Evolutionary conservation across 148 eudicot genomes (phyloP).

Genomic region (Rhododendron mucronatum): DNA sequence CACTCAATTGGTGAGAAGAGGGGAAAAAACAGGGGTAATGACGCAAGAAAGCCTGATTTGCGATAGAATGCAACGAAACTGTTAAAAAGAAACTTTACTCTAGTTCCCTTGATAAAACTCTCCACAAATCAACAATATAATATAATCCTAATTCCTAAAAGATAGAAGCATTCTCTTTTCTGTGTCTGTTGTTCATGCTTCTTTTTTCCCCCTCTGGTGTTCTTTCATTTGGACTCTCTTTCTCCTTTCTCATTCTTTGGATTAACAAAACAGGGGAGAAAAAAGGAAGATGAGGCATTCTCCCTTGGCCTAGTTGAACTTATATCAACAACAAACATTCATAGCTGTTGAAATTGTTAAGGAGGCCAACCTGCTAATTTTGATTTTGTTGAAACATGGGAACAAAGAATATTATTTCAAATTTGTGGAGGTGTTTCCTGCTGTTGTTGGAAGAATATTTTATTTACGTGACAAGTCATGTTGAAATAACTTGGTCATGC

Average conservation of each 20-base stretch:
- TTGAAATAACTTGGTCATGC: slow-evolving; percentile 23
- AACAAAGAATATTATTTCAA: not conserved
- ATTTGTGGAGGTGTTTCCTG: not conserved
- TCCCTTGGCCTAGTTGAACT: not conserved
- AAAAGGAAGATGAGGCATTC: not conserved
- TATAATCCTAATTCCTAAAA: not conserved
- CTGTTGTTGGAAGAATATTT: not conserved
- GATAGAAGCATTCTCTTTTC: not conserved
- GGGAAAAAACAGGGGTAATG: no score
- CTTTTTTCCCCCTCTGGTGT: not conserved
- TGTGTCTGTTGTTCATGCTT: not conserved
- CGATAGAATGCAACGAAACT: not conserved
- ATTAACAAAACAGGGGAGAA: not conserved
- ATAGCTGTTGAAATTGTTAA: not conserved
- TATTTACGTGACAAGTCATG: not conserved
- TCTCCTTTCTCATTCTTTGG: not conserved
- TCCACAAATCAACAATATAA: not conserved
- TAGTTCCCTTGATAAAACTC: not conserved
- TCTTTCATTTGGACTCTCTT: not conserved
- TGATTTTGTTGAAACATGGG: not conserved
- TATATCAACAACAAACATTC: not conserved
- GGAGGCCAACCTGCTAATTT: not conserved
- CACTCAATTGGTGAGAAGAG: not conserved
- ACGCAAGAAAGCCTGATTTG: not conserved
- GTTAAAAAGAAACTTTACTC: not conserved